A percentile compares a stretch with the other conserved stretches of the same genome.
phyloP scores from a whole-genome alignment of 2,329 filamentous ascomycete species.

The Metarhizium rileyi region DNA sequence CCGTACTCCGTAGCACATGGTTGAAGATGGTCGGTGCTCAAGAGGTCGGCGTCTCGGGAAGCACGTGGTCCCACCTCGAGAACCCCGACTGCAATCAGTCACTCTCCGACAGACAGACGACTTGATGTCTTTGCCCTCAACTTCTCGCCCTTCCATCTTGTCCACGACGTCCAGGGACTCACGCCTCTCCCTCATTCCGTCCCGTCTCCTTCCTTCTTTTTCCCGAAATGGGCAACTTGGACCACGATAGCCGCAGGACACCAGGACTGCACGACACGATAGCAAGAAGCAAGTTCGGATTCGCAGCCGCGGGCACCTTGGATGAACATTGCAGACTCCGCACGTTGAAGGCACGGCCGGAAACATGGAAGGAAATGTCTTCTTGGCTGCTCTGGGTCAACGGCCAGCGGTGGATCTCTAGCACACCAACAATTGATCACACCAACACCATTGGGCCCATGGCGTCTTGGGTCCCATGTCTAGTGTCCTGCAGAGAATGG shows the following conservation, averaged over 20 bases:
- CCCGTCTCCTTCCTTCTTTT: neutral
- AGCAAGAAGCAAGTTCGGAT: too few species aligned
- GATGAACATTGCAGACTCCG: neutral
- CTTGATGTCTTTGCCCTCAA: too few species aligned
- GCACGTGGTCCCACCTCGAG: neutral
- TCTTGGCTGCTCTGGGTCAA: neutral
- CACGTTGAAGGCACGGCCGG: neutral
- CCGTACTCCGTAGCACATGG: too few species aligned
- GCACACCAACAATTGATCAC: neutral
- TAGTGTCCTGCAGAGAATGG: slow-evolving; percentile 22
- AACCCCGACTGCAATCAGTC: too few species aligned
- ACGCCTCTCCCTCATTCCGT: too few species aligned
- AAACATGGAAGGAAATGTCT: neutral
- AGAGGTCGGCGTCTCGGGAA: neutral
- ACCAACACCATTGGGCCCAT: slow-evolving; percentile 7
- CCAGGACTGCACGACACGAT: neutral
- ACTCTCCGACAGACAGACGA: too few species aligned
- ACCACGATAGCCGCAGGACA: neutral
- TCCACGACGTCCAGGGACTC: too few species aligned
- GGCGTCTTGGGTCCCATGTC: slow-evolving; percentile 9
- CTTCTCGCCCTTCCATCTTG: too few species aligned
- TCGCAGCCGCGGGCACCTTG: neutral
- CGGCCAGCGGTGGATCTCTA: neutral
- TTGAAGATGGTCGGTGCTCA: neutral
- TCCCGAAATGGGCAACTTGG: neutral